Conservation (phyloP, 192 early-diverging fungal species). For the Spizellomyces sp. region DNA sequence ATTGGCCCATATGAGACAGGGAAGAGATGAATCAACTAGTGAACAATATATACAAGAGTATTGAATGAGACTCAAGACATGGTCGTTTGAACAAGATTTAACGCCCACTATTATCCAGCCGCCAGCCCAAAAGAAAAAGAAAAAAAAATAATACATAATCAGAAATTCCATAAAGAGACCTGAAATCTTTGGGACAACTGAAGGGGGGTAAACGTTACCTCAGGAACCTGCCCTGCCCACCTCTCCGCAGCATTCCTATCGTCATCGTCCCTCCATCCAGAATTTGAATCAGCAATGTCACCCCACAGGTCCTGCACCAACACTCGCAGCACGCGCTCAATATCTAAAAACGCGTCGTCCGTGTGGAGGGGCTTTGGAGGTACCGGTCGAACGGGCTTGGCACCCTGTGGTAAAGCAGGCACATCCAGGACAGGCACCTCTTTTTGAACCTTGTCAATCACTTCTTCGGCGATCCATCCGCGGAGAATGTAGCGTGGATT, state of each 20-base stretch:
- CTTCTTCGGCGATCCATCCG: slow-evolving; percentile 72
- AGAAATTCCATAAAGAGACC: not conserved
- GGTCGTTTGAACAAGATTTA: slow-evolving; percentile 18
- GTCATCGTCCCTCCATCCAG: slow-evolving; percentile 33
- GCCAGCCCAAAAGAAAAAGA: not conserved
- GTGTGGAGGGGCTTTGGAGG: not conserved
- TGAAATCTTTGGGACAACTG: too few relatives aligned
- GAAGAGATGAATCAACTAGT: too few relatives aligned
- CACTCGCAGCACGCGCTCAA: slow-evolving; percentile 38
- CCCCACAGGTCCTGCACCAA: slow-evolving; percentile 46
- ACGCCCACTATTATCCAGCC: slow-evolving; percentile 7
- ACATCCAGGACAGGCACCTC: not conserved
- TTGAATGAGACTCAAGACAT: slow-evolving; percentile 4
- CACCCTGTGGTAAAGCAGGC: slow-evolving; percentile 2
- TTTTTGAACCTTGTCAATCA: slow-evolving; percentile 44
- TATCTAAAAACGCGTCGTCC: not conserved
- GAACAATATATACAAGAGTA: too few relatives aligned
- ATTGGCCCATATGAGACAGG: too few relatives aligned
- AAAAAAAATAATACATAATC: slow-evolving; percentile 8
- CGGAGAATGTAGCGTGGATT: slow-evolving; percentile 77
- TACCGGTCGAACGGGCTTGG: not conserved
- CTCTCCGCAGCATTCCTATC: slow-evolving; percentile 30
- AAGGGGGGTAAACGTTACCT: slow-evolving; percentile 8
- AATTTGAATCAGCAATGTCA: slow-evolving; percentile 30
- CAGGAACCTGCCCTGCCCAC: slow-evolving; percentile 37